Conservation (phyloP, 495 filamentous ascomycete genomes). For the Beverwykella pulmonaria region DNA sequence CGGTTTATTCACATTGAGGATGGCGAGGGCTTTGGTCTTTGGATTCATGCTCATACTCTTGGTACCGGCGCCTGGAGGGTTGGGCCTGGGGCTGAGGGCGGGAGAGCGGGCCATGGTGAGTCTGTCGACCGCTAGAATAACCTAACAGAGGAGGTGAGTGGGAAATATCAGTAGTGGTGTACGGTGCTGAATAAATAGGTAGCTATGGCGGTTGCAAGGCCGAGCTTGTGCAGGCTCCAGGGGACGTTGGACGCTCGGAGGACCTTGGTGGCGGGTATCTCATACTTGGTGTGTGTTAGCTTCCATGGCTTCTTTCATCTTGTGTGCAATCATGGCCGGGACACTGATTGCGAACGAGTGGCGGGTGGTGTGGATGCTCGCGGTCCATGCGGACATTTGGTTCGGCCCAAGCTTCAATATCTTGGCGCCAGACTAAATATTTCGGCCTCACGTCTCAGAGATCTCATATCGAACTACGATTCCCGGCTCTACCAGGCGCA, state of each 20-base stretch:
- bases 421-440: constrained; percentile 7
- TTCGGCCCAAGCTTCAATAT: constrained; percentile 8
- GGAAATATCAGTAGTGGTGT: neutral
- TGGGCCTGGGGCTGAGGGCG: constrained; percentile 45
- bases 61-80: constrained; percentile 48
- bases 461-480: neutral
- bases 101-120: constrained; percentile 25
- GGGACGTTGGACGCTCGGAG: neutral
- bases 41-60: constrained; percentile 42
- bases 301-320: neutral
- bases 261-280: neutral
- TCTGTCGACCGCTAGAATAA: neutral
- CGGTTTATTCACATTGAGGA: constrained; percentile 42
- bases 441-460: neutral
- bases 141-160: neutral
- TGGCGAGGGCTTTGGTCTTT: constrained; percentile 46
- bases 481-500: neutral
- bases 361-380: neutral
- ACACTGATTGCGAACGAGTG: neutral
- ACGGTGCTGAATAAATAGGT: neutral
- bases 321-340: neutral
- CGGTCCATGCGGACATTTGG: neutral
- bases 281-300: constrained; percentile 5
- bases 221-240: neutral
- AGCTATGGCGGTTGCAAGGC: neutral